Base-by-base conservation (phyloP, 2,329 filamentous ascomycete species). In the Paraphoma chrysanthemicola region DNA sequence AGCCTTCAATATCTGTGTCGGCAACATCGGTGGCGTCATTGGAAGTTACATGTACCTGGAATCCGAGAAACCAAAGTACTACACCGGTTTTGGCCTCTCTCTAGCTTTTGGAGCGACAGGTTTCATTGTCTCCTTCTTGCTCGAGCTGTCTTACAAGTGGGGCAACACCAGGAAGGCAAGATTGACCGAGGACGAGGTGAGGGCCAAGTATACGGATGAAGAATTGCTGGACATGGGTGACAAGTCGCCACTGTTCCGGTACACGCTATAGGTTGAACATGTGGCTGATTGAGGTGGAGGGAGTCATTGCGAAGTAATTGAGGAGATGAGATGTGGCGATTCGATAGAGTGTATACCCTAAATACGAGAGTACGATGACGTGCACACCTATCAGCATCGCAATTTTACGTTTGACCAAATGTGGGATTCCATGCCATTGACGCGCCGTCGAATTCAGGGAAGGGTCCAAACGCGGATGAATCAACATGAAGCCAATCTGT, bases 221-320 rank as follows among this genome's bases (percentile, higher is more conserved):
- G 63, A 80, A 54, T 60, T 79, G 30, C 57, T 73, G 33, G 63
- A 69, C 33, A 73, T 79, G 74, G 77, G 78, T 0, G 76, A 80
- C 50, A 70, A 73, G 56, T 76, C 70, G 10, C 78, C 78, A 5
- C 60, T 79, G 29, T 80, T 77, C 64, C 72, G 69, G 51, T 80
- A 80, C 45, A 62, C 51, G 4, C 45, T 66, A 23, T 66, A 47
- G 38, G 33, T 4, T 36, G 33, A 3, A 36, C 2, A 14, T 36
- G 33, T 10, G 9, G 33, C 33, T 14, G 14, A 36, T 2, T 36
- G 14, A 36, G 6, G 10, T 10, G 33, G 33, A 36, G 9, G 14
- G 6, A 36, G 33, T 23, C 23, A 23, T 23, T 23, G 23, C 23
- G 23, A 23, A 5, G 23, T 23, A 23, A 2, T 23, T 23, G 23